phyloP scores from a whole-genome alignment of 164 flowering plant genomes.

The Vitis cinerea region DNA sequence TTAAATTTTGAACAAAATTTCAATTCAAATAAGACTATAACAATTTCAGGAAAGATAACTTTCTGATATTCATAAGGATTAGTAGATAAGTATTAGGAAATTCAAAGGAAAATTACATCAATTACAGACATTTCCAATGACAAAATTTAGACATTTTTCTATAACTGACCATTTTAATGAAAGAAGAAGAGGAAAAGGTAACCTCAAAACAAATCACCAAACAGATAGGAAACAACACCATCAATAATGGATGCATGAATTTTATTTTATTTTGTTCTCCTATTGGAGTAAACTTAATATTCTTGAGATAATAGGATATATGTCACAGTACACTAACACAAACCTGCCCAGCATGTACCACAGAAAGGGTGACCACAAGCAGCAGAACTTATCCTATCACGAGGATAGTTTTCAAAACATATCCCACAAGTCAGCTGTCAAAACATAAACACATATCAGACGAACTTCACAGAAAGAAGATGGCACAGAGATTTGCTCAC shows the following conservation, averaged over 20 bases:
- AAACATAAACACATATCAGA: constrained; percentile 1
- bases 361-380: constrained; percentile 97
- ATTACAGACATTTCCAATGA: too few species aligned
- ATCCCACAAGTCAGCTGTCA: constrained; percentile 87
- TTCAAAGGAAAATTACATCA: too few species aligned
- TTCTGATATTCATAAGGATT: too few species aligned
- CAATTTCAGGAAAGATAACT: not conserved
- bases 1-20: not conserved
- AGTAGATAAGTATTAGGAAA: too few species aligned
- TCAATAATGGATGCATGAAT: not conserved
- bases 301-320: not conserved
- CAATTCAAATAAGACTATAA: not conserved
- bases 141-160: too few species aligned
- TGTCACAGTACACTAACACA: constrained; percentile 1
- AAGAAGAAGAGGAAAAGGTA: too few species aligned
- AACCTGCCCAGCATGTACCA: constrained; percentile 34
- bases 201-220: too few species aligned
- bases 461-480: not conserved
- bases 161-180: too few species aligned
- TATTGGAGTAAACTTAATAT: not conserved
- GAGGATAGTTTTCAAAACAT: constrained; percentile 80
- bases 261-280: not conserved
- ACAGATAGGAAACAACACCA: too few species aligned
- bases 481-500: not conserved
- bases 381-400: constrained; percentile 56